Base-by-base conservation (phyloP, 2,329 filamentous ascomycete genomes). In the Pseudogymnoascus sp. region DNA sequence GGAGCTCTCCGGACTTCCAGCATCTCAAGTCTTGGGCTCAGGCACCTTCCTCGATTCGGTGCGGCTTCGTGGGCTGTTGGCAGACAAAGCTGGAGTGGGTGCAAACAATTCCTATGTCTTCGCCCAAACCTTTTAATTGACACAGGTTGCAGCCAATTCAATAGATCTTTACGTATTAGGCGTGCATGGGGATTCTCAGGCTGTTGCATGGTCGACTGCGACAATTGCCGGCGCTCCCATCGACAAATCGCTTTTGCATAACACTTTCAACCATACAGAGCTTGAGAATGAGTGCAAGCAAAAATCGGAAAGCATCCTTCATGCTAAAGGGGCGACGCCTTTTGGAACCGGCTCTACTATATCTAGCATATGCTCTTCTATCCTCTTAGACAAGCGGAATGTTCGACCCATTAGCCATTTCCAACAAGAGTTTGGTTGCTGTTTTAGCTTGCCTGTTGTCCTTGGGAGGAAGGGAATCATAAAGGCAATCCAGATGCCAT, bases 31-130 rank as follows among this genome's bases (percentile, higher is more conserved):
- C 11, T 68, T 84, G 23, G 82, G 82, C 0, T 79, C 78, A 3
- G 82, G 82, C 10, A 84, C 82, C 0, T 80, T 78, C 67, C 74
- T 83, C 3, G 82, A 84, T 66, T 81, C 80, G 0, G 77, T 78
- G 4, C 72, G 82, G 23, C 70, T 84, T 53, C 76, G 78, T 17
- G 78, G 79, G 0, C 71, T 79, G 19, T 63, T 81, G 17, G 77
- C 78, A 2, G 65, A 73, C 28, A 75, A 74, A 74, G 5, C 74
- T 76, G n/a, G 72, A 71, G 66, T 75, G 70, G 44, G 75, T 76
- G 33, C 72, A 76, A 13, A 10, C 15, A 31, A 9, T 31, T 9
- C 57, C 62, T n/a, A 64, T 40, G 7, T 11, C 8, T 15, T 17
- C n/a, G n/a, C 42, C 47, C 38, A 35, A 40, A 47, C 23, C 42